phyloP scores from a whole-genome alignment of 306 rosid genomes.

The Oemleria cerasiformis region DNA sequence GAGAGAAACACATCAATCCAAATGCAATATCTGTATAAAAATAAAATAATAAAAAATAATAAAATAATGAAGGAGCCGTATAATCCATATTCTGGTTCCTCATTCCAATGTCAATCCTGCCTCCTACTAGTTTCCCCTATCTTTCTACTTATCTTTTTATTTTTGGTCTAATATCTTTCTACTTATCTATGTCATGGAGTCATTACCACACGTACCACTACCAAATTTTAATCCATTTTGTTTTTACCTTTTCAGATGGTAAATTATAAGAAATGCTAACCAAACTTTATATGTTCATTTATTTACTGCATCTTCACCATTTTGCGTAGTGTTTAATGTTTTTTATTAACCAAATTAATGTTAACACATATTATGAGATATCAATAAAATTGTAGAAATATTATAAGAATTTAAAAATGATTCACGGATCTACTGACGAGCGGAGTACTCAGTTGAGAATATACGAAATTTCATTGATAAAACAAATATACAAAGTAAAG shows the following conservation, averaged over 20 bases:
- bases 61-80: slow-evolving; percentile 1
- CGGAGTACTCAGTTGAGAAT: too few species aligned
- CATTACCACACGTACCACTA: neutral
- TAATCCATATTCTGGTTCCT: neutral
- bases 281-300: too few species aligned
- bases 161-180: too few species aligned
- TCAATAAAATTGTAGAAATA: too few species aligned
- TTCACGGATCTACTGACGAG: too few species aligned
- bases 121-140: neutral
- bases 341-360: too few species aligned
- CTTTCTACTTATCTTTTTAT: neutral
- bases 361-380: too few species aligned
- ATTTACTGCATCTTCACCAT: too few species aligned
- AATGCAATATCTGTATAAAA: slow-evolving; percentile 12
- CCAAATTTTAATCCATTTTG: neutral
- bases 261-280: neutral
- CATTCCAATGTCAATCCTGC: slow-evolving; percentile 15
- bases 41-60: neutral
- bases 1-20: slow-evolving; percentile 24
- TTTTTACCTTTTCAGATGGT: neutral
- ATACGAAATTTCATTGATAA: too few species aligned
- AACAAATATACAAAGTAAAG: too few species aligned
- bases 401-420: too few species aligned
- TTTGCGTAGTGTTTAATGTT: too few species aligned
- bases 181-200: neutral